Base-by-base conservation (phyloP, 2,329 filamentous ascomycete genomes). In the Trichoderma sp. region DNA sequence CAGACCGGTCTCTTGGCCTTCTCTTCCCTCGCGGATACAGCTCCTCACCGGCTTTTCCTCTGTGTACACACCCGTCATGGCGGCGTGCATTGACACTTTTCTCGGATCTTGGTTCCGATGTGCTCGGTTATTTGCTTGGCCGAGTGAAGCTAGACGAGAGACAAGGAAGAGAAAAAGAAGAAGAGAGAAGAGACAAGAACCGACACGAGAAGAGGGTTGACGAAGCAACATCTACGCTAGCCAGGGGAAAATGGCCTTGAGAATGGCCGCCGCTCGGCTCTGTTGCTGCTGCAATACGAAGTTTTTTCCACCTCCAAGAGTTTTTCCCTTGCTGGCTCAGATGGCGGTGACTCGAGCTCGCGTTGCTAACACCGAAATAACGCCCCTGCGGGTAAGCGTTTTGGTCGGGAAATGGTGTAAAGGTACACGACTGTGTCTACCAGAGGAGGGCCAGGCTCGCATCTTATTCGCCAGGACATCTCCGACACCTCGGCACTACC, bases 41-140 rank as follows among this genome's bases (percentile, higher is more conserved):
- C 12, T 53, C 64, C 35, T 75, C 65, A 75, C 72, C 72, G 72
- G 72, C 56, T 69, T 75, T 75, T 75, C 18, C 56, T 69, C 31
- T 50, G 62, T 31, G 29, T 50, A 65, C 41, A 33, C 64, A 16
- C 72, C 72, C 72, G 41, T 69, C 65, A 53, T 69, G 35, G 35
- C 21, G 35, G 72, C 56, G 56, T 16, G 65, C 50, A 62, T 63
- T 59, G 67, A 33, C 63, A 29, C 41, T 35, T 60, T 45, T 67
- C 45, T 66, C 71, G 71, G 45, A 63, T 53, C 63, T 45, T 12
- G 24, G 29, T 24, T 66, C 63, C 38, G 60, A 41, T 38, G 14
- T 27, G 50, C 11, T 41, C 41, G 38, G 60, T 29, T 56, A 16
- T 31, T 50, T 27, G 71, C 63, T 50, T 50, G 21, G 31, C 24